Conservation (phyloP, 1,284 basidiomycete genomes). For the Porogramme epimiltina region DNA sequence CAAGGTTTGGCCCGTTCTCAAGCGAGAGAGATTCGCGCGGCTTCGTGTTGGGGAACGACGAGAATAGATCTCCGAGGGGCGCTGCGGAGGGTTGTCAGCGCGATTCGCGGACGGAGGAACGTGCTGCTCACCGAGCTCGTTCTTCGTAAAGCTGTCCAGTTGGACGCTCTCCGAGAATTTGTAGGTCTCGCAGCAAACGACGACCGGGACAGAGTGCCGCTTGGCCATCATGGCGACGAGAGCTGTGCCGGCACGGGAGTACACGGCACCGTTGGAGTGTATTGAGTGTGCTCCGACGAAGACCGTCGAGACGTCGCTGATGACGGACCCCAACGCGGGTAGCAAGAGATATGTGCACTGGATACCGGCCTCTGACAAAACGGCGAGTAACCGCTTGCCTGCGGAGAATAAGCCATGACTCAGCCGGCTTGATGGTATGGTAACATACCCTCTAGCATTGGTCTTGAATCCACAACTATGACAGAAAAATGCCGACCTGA, state of each 20-base stretch:
- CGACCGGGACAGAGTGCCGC: constrained; percentile 86
- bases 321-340: constrained; percentile 83
- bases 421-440: constrained; percentile 1
- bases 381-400: constrained; percentile 82
- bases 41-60: constrained; percentile 36
- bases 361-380: constrained; percentile 74
- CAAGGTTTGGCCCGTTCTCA: constrained; percentile 51
- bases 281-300: constrained; percentile 94
- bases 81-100: constrained; percentile 24
- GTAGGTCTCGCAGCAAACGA: constrained; percentile 98
- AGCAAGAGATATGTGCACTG: constrained; percentile 92
- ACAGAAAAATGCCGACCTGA: constrained; percentile 83
- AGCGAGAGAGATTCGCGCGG: constrained; percentile 40
- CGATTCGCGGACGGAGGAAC: too few relatives aligned
- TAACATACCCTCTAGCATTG: constrained; percentile 82
- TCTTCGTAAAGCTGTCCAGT: constrained; percentile 94
- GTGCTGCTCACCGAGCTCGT: constrained; percentile 78
- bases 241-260: constrained; percentile 93
- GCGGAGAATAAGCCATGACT: neutral
- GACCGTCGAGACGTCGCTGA: constrained; percentile 81
- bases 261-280: constrained; percentile 93
- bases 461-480: constrained; percentile 93
- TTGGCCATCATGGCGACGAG: constrained; percentile 97
- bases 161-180: constrained; percentile 96
- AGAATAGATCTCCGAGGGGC: constrained; percentile 38